Conservation (phyloP, 257 asterid genomes). For the Solanum peruvianum region DNA sequence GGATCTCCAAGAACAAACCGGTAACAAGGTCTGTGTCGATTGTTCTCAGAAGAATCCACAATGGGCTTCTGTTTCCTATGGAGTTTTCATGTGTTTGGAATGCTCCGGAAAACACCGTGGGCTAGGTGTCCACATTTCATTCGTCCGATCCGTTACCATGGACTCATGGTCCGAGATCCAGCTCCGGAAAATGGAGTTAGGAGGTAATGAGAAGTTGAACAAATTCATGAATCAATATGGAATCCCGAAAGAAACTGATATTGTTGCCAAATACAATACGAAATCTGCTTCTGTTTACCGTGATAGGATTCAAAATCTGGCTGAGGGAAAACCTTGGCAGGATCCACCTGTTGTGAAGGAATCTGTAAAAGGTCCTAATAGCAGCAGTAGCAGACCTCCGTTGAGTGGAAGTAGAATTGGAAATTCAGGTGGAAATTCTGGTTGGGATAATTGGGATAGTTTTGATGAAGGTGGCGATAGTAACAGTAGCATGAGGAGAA, state of each 20-base stretch:
- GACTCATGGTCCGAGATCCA: constrained; percentile 98
- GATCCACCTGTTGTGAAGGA: constrained; percentile 82
- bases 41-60: constrained; percentile 90
- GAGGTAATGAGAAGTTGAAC: constrained; percentile 73
- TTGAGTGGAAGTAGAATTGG: constrained; percentile 13
- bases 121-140: constrained; percentile 89
- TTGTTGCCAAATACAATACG: constrained; percentile 62
- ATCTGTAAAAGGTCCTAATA: constrained; percentile 2
- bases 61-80: constrained; percentile 96
- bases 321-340: constrained; percentile 84
- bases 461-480: constrained; percentile 43
- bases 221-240: constrained; percentile 51
- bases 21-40: constrained; percentile 86
- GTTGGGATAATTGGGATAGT: constrained; percentile 88
- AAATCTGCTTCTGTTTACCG: constrained; percentile 71
- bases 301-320: constrained; percentile 67
- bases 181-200: constrained; percentile 76
- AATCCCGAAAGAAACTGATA: constrained; percentile 58
- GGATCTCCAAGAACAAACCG: constrained; percentile 74
- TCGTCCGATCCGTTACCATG: constrained; percentile 97
- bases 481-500: constrained; percentile 41
- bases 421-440: constrained; percentile 12
- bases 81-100: constrained; percentile 91
- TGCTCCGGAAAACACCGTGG: constrained; percentile 99
- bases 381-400: constrained; percentile 46